Evolutionary conservation across 306 rosid species (phyloP).

Genomic region (Begonia fuchsioides): DNA sequence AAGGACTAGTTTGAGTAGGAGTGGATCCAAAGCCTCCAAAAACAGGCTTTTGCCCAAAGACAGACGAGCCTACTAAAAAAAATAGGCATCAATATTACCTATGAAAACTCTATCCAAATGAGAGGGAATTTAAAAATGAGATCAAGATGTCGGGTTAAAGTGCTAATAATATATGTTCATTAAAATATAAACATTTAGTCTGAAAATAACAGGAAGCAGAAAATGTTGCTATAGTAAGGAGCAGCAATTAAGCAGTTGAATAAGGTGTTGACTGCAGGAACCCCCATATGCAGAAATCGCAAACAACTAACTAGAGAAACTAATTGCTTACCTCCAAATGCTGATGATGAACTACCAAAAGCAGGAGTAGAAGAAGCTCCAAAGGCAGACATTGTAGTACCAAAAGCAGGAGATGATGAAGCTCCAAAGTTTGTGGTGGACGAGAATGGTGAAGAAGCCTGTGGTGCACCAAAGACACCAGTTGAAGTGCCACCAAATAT

Average conservation of each 20-base stretch:
- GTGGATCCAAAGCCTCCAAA: slow-evolving; percentile 73
- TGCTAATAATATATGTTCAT: neutral
- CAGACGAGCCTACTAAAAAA: slow-evolving; percentile 38
- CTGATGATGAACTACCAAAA: slow-evolving; percentile 40
- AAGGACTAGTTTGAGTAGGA: slow-evolving; percentile 61
- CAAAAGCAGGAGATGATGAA: slow-evolving; percentile 67
- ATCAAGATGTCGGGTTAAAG: too few relatives aligned
- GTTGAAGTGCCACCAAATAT: slow-evolving; percentile 82
- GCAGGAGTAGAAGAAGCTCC: slow-evolving; percentile 64
- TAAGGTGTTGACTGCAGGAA: too few relatives aligned
- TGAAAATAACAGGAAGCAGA: neutral
- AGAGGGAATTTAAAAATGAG: neutral
- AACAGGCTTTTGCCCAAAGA: slow-evolving; percentile 74
- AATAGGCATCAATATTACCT: slow-evolving; percentile 6
- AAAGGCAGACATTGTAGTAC: slow-evolving; percentile 50
- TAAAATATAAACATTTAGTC: neutral
- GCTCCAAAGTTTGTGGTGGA: slow-evolving; percentile 38
- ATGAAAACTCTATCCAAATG: slow-evolving; percentile 4
- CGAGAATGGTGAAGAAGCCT: slow-evolving; percentile 60
- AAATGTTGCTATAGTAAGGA: neutral
- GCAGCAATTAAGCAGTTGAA: too few relatives aligned
- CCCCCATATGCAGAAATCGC: neutral
- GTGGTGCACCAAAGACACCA: slow-evolving; percentile 75
- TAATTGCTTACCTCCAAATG: slow-evolving; percentile 39
- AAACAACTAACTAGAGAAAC: neutral